Evolutionary conservation across 116 monocot species (phyloP).

Genomic region (Zostera marina): DNA sequence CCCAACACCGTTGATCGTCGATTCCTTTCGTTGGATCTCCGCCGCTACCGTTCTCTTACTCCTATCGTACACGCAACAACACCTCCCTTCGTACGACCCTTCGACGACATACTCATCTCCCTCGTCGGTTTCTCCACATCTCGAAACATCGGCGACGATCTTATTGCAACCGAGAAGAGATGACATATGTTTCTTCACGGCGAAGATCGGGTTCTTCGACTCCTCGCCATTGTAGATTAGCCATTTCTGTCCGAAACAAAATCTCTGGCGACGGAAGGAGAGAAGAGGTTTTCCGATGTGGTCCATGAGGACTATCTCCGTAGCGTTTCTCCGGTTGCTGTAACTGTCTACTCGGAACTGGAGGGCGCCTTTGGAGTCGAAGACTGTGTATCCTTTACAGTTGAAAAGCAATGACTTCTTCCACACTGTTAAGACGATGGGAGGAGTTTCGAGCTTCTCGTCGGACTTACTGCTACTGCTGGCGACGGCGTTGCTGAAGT

Average conservation of each 20-base stretch:
- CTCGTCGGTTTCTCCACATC: not conserved
- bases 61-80: slow-evolving; percentile 45
- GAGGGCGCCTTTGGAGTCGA: slow-evolving; percentile 24
- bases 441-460: not conserved
- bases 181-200: slow-evolving; percentile 12
- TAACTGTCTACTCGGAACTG: slow-evolving; percentile 53
- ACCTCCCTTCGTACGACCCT: slow-evolving; percentile 13
- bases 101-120: slow-evolving; percentile 38
- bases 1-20: slow-evolving; percentile 17
- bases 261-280: slow-evolving; percentile 28
- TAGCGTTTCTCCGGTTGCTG: slow-evolving; percentile 16
- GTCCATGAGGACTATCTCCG: slow-evolving; percentile 79
- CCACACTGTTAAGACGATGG: slow-evolving; percentile 21
- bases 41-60: slow-evolving; percentile 21
- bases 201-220: slow-evolving; percentile 14
- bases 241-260: slow-evolving; percentile 35
- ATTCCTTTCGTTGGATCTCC: slow-evolving; percentile 54
- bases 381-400: slow-evolving; percentile 38
- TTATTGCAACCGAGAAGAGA: not conserved
- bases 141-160: not conserved
- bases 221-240: slow-evolving; percentile 39
- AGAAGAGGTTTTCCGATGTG: slow-evolving; percentile 36
- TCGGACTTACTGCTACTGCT: not conserved
- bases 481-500: too few relatives aligned
- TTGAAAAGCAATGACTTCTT: slow-evolving; percentile 34